Evolutionary conservation across 768 basidiomycete species (phyloP).

Genomic region (Leccinellum luteum): DNA sequence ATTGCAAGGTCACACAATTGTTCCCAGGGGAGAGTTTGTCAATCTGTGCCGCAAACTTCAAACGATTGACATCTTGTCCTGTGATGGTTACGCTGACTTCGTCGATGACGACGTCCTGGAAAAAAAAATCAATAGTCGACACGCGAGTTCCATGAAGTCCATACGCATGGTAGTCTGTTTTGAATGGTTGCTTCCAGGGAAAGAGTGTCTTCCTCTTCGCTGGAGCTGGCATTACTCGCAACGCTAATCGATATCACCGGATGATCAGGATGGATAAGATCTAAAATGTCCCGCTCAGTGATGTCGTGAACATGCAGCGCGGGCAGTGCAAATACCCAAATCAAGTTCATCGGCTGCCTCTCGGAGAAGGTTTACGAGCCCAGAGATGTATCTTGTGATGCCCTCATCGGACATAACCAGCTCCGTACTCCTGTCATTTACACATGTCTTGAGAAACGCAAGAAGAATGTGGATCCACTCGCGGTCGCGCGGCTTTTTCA

Average conservation of each 20-base stretch:
- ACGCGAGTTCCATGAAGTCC: constrained; percentile 24
- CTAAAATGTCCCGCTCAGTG: constrained; percentile 37
- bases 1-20: constrained; percentile 58
- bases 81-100: constrained; percentile 58
- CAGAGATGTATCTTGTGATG: constrained; percentile 48
- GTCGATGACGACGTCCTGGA: constrained; percentile 59
- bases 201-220: constrained; percentile 65
- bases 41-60: constrained; percentile 49
- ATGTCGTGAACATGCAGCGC: neutral
- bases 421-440: constrained; percentile 52
- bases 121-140: constrained; percentile 9
- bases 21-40: constrained; percentile 54
- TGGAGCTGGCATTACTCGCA: constrained; percentile 43
- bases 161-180: constrained; percentile 76
- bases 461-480: constrained; percentile 83
- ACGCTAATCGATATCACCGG: constrained; percentile 59
- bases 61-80: constrained; percentile 61
- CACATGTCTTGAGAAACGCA: constrained; percentile 70
- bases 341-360: constrained; percentile 51
- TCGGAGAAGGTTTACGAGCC: constrained; percentile 49
- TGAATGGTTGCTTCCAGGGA: constrained; percentile 55
- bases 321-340: constrained; percentile 40
- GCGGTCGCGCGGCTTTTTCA: constrained; percentile 58
- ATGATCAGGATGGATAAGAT: constrained; percentile 67
- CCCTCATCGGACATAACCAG: constrained; percentile 54